Conservation (phyloP, 345 rosid species). For the Eucalyptus melliodora region DNA sequence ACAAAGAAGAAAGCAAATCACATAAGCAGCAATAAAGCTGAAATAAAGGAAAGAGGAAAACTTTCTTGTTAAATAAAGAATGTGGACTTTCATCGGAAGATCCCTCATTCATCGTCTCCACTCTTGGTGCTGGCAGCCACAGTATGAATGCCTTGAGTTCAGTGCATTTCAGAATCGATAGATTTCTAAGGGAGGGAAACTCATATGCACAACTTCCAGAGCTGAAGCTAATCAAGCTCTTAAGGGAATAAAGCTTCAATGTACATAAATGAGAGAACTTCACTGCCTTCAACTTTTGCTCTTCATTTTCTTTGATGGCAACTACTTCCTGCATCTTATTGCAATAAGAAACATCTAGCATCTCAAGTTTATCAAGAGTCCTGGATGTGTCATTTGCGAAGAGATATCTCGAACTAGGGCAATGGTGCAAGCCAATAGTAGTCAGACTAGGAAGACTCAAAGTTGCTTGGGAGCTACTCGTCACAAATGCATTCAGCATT, state of each 20-base stretch:
- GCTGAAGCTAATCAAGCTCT: too few relatives aligned
- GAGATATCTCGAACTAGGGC: too few relatives aligned
- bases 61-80: too few relatives aligned
- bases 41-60: too few relatives aligned
- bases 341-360: too few relatives aligned
- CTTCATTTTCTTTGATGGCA: rapidly evolving
- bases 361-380: too few relatives aligned
- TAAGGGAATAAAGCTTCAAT: too few relatives aligned
- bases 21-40: rapidly evolving
- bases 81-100: rapidly evolving
- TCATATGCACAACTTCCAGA: not conserved
- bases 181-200: not conserved
- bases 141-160: too few relatives aligned
- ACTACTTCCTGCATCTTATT: too few relatives aligned
- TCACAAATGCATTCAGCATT: rapidly evolving
- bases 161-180: rapidly evolving
- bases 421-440: rapidly evolving
- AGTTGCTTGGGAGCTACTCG: rapidly evolving
- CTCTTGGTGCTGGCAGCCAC: rapidly evolving
- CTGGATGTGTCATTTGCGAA: rapidly evolving
- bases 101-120: too few relatives aligned
- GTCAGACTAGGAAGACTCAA: not conserved
- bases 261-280: too few relatives aligned
- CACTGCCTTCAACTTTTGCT: rapidly evolving
- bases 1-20: not conserved